These are phyloP conservation scores for Dictyostelium intermedium DNA, from an alignment of 78 protist species.

Conservation along the genomic window DNA sequence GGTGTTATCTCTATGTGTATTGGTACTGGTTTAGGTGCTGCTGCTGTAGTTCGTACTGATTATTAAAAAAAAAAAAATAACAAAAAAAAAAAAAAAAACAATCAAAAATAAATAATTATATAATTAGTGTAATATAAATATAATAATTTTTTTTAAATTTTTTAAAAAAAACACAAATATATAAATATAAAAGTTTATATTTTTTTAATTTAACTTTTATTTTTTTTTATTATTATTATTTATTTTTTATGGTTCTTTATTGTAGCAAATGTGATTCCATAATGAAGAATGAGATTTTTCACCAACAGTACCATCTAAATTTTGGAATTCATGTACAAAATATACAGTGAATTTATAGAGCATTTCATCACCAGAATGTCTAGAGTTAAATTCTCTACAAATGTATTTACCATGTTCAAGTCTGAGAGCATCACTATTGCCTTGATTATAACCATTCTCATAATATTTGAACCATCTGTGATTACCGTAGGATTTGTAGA, in stretches of 20 bases:
- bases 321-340: slow-evolving; percentile 43
- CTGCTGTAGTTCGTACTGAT: slow-evolving; percentile 6
- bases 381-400: slow-evolving; percentile 62
- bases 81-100: not conserved
- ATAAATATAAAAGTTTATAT: not conserved
- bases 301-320: slow-evolving; percentile 50
- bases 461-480: slow-evolving; percentile 82
- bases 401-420: slow-evolving; percentile 56
- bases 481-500: slow-evolving; percentile 50
- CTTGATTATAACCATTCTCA: slow-evolving; percentile 70
- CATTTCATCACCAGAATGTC: slow-evolving; percentile 7
- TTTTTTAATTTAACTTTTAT: not conserved
- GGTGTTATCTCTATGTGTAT: slow-evolving; percentile 85
- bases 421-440: slow-evolving; percentile 13
- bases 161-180: not conserved
- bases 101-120: not conserved
- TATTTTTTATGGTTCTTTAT: not conserved
- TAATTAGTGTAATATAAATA: not conserved
- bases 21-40: slow-evolving; percentile 86
- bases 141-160: not conserved
- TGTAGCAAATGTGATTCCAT: slow-evolving; percentile 52
- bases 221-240: not conserved
- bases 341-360: slow-evolving; percentile 34
- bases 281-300: not conserved
- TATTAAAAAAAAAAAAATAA: not conserved